Evolutionary conservation across 768 basidiomycete genomes (phyloP).

Genomic region (Kwoniella dendrophila): DNA sequence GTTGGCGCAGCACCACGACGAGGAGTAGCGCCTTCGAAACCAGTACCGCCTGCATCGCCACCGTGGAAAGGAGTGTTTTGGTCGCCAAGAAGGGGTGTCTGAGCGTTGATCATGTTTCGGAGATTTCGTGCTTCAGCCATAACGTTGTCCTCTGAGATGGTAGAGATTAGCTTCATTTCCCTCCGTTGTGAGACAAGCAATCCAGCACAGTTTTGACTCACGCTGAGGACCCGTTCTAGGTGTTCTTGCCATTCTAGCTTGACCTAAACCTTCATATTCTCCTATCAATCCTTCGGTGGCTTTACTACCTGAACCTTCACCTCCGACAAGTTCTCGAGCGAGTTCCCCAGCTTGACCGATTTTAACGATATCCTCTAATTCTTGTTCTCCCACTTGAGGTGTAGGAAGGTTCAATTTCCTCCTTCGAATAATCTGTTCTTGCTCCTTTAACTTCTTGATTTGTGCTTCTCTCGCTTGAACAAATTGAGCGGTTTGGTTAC

Average conservation of each 20-base stretch:
- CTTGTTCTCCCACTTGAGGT: conserved; percentile 91
- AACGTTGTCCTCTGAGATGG: conserved; percentile 87
- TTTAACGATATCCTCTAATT: conserved; percentile 97
- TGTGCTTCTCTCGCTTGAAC: conserved; percentile 96
- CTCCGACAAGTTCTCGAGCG: conserved; percentile 71
- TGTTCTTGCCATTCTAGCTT: conserved; percentile 87
- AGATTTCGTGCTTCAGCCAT: conserved; percentile 93
- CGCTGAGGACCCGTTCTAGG: conserved; percentile 92
- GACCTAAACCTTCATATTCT: conserved; percentile 87
- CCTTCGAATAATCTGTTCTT: conserved; percentile 87
- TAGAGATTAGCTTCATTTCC: not conserved
- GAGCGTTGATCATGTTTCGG: conserved; percentile 85
- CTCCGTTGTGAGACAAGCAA: not conserved
- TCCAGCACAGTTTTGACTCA: conserved; percentile 58
- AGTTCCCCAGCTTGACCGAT: conserved; percentile 91
- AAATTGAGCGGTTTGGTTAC: conserved; percentile 74
- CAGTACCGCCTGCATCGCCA: conserved; percentile 74
- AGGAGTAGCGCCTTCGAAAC: conserved; percentile 95
- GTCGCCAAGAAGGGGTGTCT: conserved; percentile 93
- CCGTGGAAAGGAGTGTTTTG: conserved; percentile 93
- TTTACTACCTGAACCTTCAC: conserved; percentile 65
- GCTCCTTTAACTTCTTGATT: conserved; percentile 96
- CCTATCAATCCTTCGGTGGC: conserved; percentile 75
- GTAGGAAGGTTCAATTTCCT: conserved; percentile 78
- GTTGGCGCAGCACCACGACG: conserved; percentile 86